Base-by-base conservation (phyloP, 1,284 basidiomycete genomes). In the Taiwanofungus camphoratus region DNA sequence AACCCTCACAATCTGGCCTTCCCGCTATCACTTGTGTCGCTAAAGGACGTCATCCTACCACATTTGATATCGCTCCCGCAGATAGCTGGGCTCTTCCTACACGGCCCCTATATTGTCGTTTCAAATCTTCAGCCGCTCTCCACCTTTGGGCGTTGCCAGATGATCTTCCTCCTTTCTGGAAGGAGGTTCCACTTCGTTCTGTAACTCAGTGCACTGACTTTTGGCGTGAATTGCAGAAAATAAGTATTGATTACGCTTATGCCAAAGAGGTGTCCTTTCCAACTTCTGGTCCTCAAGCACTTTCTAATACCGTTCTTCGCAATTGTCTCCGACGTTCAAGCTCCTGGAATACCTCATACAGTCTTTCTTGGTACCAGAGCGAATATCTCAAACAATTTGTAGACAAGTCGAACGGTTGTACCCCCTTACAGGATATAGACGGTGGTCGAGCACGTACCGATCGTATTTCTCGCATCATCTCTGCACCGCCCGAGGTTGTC, bases 351-450 rank as follows among this genome's bases (percentile, higher is more conserved):
- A 53, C 70, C 5, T 60, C 67, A 4, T 87, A 87, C 52, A 66
- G 67, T 33, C 59, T 88, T 33, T 81, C 82, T 0, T 79, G 75
- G 73, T 73, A 79, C 54, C 85, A 88, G 58, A 73, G 64, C 35
- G 74, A 76, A 49, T 87, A 79, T 57, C 60, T 88, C 49, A 69
- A 70, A 36, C 70, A 68, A 45, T 76, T 68, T 46, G 61, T 75
- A 18, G 69, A 79, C 46, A 49, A 56, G 18, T 45, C 57, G 4
- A 71, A 67, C 12, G 68, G 67, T 5, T 56, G 57, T 22, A 80
- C 77, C 0, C 74, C 78, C 2, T 54, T 80, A 19, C 68, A 82
- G 44, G 68, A 72, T 39, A 60, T 62, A 16, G 70, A 76, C 34
- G 58, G 58, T 13, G 51, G 54, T n/a, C 62, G 61, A 18, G 53